phyloP scores from a whole-genome alignment of 805 yeast genomes.

The Starmerella bombi region DNA sequence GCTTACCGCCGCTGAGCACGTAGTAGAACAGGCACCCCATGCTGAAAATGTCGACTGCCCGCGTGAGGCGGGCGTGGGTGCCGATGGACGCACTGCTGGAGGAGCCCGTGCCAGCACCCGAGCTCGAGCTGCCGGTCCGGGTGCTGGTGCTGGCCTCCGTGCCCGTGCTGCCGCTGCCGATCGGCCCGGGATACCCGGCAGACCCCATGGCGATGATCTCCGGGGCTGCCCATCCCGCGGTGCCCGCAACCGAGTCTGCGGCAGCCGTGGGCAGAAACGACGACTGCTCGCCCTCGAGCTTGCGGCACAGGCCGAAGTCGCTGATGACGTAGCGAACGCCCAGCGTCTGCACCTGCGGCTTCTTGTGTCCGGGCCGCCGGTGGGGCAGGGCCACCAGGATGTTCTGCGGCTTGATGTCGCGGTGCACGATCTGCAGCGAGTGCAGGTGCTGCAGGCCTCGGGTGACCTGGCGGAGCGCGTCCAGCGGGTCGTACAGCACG shows the following conservation, averaged over 20 bases:
- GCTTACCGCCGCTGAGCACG: slow-evolving; percentile 66
- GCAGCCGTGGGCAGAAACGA: slow-evolving; percentile 77
- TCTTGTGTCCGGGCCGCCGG: neutral
- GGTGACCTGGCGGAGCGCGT: slow-evolving; percentile 55
- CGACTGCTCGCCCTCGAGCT: slow-evolving; percentile 80
- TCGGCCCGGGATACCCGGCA: neutral
- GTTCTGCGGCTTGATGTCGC: slow-evolving; percentile 92
- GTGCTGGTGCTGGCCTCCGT: neutral
- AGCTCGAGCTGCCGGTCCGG: neutral
- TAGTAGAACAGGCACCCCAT: slow-evolving; percentile 90
- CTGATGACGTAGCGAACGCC: slow-evolving; percentile 62
- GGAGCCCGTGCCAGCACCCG: neutral
- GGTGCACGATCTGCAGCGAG: slow-evolving; percentile 78
- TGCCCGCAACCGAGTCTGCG: slow-evolving; percentile 64
- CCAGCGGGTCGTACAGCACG: slow-evolving; percentile 24
- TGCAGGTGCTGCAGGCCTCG: slow-evolving; percentile 79
- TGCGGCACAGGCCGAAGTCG: slow-evolving; percentile 92
- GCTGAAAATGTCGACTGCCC: slow-evolving; percentile 87
- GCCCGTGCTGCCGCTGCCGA: neutral
- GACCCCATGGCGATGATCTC: slow-evolving; percentile 32
- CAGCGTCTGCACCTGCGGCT: slow-evolving; percentile 1
- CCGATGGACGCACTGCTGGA: neutral
- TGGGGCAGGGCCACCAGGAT: slow-evolving; percentile 64
- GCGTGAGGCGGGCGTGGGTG: slow-evolving; percentile 41
- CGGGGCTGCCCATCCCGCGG: slow-evolving; percentile 98